These are phyloP conservation scores for Taphrina pruni DNA, from an alignment of 1,139 yeast species.

Conservation along the genomic window DNA sequence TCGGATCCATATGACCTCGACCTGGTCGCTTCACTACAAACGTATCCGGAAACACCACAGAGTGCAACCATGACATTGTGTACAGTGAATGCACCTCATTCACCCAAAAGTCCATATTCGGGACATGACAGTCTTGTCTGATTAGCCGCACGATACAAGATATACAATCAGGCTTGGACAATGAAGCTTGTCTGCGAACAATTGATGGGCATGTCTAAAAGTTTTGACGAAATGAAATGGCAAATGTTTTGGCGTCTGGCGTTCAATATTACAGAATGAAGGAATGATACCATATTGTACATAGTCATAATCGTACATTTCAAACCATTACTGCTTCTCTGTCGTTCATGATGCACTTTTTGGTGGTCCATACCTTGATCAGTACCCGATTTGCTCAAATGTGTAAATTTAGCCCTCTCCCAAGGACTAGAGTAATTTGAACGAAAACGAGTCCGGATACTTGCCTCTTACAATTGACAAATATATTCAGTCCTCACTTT, in stretches of 20 bases:
- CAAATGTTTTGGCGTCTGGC: slow-evolving; percentile 5
- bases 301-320: neutral
- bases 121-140: neutral
- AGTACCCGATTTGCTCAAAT: neutral
- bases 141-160: neutral
- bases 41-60: slow-evolving; percentile 21
- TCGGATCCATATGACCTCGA: slow-evolving; percentile 28
- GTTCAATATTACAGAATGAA: neutral
- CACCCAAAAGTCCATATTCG: neutral
- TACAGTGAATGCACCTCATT: neutral
- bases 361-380: neutral
- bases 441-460: neutral
- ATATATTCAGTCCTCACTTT: neutral
- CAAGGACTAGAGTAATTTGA: neutral
- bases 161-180: no score
- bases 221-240: neutral
- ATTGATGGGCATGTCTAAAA: neutral
- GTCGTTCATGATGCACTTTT: neutral
- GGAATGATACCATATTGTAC: neutral
- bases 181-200: no score
- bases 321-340: neutral
- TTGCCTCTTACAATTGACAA: no score
- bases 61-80: slow-evolving; percentile 10
- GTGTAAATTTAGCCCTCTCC: neutral
- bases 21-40: slow-evolving; percentile 6